Conservation (phyloP, 2,329 filamentous ascomycete genomes). For the Calonectria crousiana region DNA sequence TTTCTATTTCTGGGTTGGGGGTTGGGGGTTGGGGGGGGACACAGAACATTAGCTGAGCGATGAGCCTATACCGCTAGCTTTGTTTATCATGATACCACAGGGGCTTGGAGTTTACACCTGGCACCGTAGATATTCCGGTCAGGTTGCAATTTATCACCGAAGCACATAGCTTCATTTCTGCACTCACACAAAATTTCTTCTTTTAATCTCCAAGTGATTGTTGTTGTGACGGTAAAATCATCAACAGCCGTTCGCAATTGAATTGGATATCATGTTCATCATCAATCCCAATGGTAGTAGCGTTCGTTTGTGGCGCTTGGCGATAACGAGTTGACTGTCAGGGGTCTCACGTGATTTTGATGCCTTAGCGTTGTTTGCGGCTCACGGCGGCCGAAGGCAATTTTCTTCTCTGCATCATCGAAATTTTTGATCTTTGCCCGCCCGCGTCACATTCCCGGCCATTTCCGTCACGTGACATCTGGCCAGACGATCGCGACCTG, state of each 20-base stretch:
- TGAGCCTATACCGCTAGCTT: conserved; percentile 34
- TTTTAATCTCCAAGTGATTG: neutral
- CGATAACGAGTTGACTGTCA: conserved; percentile 35
- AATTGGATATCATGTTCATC: neutral
- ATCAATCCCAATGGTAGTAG: neutral
- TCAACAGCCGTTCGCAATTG: neutral
- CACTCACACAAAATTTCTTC: neutral
- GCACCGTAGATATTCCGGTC: conserved; percentile 22
- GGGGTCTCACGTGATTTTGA: conserved; percentile 47
- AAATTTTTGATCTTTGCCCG: conserved; percentile 33
- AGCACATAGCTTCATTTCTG: conserved; percentile 17
- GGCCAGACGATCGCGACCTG: conserved; percentile 42
- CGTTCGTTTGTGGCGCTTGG: conserved; percentile 27
- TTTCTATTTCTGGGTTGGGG: conserved; percentile 31
- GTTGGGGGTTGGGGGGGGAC: conserved; percentile 1
- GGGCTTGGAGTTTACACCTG: conserved; percentile 46
- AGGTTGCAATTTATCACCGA: conserved; percentile 31
- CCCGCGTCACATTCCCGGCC: conserved; percentile 34
- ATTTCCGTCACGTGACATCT: conserved; percentile 48
- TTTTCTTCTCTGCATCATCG: conserved; percentile 48
- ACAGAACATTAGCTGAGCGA: conserved; percentile 31
- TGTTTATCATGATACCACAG: conserved; percentile 53
- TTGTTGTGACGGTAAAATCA: neutral
- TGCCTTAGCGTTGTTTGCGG: conserved; percentile 37
- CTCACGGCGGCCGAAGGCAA: conserved; percentile 32